Evolutionary conservation across 2,329 filamentous ascomycete species (phyloP).

Genomic region (Plenodomus lindquistii): DNA sequence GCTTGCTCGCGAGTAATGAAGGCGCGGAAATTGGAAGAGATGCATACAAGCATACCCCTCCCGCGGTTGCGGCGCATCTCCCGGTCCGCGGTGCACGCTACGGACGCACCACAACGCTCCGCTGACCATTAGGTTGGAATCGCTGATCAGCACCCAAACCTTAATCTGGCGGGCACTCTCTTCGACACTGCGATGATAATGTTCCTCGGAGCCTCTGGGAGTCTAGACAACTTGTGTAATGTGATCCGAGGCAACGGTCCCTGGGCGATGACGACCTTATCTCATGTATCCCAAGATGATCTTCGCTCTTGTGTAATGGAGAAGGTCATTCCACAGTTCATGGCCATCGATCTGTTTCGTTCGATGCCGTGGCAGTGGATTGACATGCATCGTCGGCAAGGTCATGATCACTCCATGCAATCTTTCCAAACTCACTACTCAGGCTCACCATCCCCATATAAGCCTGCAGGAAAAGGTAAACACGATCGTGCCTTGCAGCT

Average conservation of each 20-base stretch:
- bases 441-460: too few species aligned
- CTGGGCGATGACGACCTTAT: not conserved
- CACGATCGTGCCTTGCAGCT: too few species aligned
- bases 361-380: too few species aligned
- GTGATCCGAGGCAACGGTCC: not conserved
- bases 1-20: slow-evolving; percentile 4
- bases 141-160: slow-evolving; percentile 7
- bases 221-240: not conserved
- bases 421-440: too few species aligned
- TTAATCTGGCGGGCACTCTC: not conserved
- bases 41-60: slow-evolving; percentile 18
- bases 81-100: slow-evolving; percentile 18
- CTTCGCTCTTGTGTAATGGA: too few species aligned
- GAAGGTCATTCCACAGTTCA: too few species aligned
- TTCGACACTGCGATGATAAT: not conserved
- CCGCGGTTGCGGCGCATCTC: slow-evolving; percentile 25
- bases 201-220: not conserved
- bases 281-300: not conserved
- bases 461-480: too few species aligned
- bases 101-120: slow-evolving; percentile 18
- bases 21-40: not conserved
- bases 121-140: slow-evolving; percentile 16
- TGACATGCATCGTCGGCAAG: too few species aligned
- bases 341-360: too few species aligned
- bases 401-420: too few species aligned